These are phyloP conservation scores for Fusarium scirpi DNA, from an alignment of 2,329 filamentous ascomycete genomes.

Conservation along the genomic window DNA sequence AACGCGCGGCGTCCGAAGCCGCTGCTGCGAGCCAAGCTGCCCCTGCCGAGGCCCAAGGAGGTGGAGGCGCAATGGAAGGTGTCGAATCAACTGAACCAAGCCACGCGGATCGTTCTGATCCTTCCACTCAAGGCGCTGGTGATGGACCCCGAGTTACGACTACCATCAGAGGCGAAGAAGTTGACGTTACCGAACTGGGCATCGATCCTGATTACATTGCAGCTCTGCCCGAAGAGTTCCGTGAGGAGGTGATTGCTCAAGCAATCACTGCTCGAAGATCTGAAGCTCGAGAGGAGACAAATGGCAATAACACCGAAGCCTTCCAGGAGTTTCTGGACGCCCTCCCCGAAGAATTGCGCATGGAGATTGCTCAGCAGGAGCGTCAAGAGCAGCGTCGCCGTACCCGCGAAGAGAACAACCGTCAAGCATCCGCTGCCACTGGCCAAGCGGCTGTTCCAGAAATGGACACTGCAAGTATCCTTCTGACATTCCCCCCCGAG, in stretches of 20 bases:
- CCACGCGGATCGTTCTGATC: constrained; percentile 48
- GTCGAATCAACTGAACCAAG: constrained; percentile 68
- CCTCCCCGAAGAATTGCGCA: constrained; percentile 87
- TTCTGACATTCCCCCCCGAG: constrained; percentile 87
- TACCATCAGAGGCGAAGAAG: constrained; percentile 84
- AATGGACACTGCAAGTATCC: constrained; percentile 92
- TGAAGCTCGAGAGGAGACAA: constrained; percentile 75
- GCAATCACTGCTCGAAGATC: constrained; percentile 86
- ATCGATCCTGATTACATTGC: constrained; percentile 96
- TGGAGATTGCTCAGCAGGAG: constrained; percentile 92
- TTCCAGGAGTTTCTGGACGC: constrained; percentile 95
- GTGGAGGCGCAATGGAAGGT: constrained; percentile 77
- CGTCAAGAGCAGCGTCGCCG: constrained; percentile 87
- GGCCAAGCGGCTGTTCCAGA: constrained; percentile 72
- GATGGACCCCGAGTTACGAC: constrained; percentile 74
- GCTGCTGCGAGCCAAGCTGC: constrained; percentile 53
- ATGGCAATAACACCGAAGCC: constrained; percentile 83
- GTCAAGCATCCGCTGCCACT: constrained; percentile 68
- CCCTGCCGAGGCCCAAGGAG: constrained; percentile 19
- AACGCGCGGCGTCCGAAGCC: constrained; percentile 70
- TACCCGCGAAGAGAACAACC: constrained; percentile 83
- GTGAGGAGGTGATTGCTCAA: constrained; percentile 94
- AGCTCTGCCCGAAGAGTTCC: constrained; percentile 95
- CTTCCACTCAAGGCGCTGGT: constrained; percentile 40
- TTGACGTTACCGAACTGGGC: constrained; percentile 93